Base-by-base conservation (phyloP, 768 basidiomycete genomes). In the Russula virescens region DNA sequence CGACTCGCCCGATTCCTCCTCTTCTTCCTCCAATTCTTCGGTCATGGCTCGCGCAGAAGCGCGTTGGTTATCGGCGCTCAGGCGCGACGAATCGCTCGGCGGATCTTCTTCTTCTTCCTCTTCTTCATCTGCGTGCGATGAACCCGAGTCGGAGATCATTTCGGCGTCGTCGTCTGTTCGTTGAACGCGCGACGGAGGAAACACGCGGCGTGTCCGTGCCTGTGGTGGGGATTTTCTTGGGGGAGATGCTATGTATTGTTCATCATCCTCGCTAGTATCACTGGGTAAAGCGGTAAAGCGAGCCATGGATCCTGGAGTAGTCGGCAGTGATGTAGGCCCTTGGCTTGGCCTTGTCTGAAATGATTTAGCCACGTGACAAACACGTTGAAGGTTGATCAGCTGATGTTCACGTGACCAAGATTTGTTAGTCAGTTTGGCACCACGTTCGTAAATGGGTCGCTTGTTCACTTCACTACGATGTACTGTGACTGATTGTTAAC, bases 61-160 rank as follows among this genome's bases (percentile, higher is more conserved):
- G n/a, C 47, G 61, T 25, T 25, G 40, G 4, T 58, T 51, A 25
- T 47, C 19, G 3, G 43, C n/a, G 25, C 26, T 40, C 25, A 25
- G 73, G 78, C 21, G 57, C 21, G 58, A 63, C 5, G 68, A 69
- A 43, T 69, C 52, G 54, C 73, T 73, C 18, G 74, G 61, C 18
- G 78, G 68, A 51, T 83, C 79, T 45, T 84, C 82, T 65, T 83
- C 55, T 21, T 28, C 48, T 0, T 28, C 55, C 8, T 55, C 82
- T 48, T 84, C 82, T 65, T 83, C 83, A 31, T 80, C 75, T 76
- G 84, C 78, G 48, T 78, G 77, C 21, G 81, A 81, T 21, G 69
- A 67, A 45, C 73, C 71, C 19, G 77, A 74, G 42, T 59, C 65
- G 28, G 55, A 58, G 2, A n/a, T 47, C 65, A 59, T 65, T 40